Evolutionary conservation across 169 alveolate genomes (phyloP), one percentile per base, ranked within the genome.

Genomic region (Eimeria tenella): DNA sequence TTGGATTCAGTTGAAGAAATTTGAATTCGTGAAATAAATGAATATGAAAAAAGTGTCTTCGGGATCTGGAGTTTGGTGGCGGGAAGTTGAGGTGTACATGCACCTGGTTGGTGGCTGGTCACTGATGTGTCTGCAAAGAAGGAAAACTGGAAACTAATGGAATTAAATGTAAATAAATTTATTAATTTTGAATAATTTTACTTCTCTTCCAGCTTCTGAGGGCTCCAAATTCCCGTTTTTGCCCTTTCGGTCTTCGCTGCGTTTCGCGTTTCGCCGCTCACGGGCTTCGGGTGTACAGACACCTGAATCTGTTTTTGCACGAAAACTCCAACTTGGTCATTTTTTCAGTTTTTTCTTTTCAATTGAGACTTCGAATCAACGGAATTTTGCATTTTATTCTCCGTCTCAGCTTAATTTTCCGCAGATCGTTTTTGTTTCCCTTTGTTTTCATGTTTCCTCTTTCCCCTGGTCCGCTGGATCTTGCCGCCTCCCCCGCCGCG

Each of bases 201-300:
- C n/a, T n/a, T n/a, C n/a, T n/a, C n/a, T n/a, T n/a, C n/a, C n/a
- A n/a, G n/a, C n/a, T n/a, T n/a, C n/a, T n/a, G n/a, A n/a, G n/a
- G n/a, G n/a, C n/a, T n/a, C 5, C 19, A 65, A 19, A 13, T 65
- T 65, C 9, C 75, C 73, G 11, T 11, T 65, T n/a, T 65, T 65
- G n/a, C n/a, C n/a, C n/a, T n/a, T n/a, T n/a, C n/a, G n/a, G n/a
- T n/a, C n/a, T n/a, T n/a, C n/a, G n/a, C n/a, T n/a, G n/a, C n/a
- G n/a, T 65, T 65, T n/a, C 6, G 75, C 49, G 75, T 65, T 65
- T 65, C 75, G 31, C 49, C 75, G 75, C 75, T n/a, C 75, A 65
- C 23, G 75, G 52, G 19, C n/a, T 65, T 65, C 75, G 75, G 75
- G 75, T 65, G 75, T 65, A 65, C 23, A 65, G 75, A 25, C 75